Evolutionary conservation across 2,329 filamentous ascomycete genomes (phyloP), one percentile per base, ranked within the genome.

Genomic region (Orbilia ellipsospora): DNA sequence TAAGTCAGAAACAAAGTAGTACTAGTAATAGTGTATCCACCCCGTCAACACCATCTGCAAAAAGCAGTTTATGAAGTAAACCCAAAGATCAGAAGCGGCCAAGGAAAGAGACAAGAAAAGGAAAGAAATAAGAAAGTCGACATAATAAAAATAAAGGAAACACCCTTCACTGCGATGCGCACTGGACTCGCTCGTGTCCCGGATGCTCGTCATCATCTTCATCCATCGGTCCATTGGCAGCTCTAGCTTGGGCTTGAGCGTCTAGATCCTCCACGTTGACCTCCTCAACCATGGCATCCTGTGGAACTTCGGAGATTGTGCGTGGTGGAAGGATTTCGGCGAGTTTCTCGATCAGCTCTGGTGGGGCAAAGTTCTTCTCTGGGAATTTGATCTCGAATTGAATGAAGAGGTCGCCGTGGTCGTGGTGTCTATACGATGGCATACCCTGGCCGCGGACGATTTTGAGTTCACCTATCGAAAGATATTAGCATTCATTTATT

Each of bases 311-410:
- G 45, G 90, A 82, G 45, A 84, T 78, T 1, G 88, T 83, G 70
- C 89, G 90, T 1, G 91, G 84, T 1, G 94, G 94, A n/a, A 99
- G 88, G 66, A 97, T 90, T 80, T 90, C 87, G 81, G 95, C 93
- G 45, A 99, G 89, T 12, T 90, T 86, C 69, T 92, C 88, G 79
- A 96, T 91, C 77, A 92, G 90, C 70, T 89, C 86, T 15, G 89
- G 85, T 61, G 90, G 86, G 44, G 88, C 82, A 44, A 88, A 91
- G 81, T 88, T 86, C 85, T 90, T 90, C 81, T 92, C 90, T 57
- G 95, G 95, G 88, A 99, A 98, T 85, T 96, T 97, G 84, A 99
- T 93, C 81, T 92, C 90, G 85, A 99, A 99, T 82, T 96, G 93
- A 81, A 99, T 93, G 86, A 95, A 99, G 80, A 99, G 87, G 85